Base-by-base conservation (phyloP, 2,329 filamentous ascomycete genomes). In the Thyridium curvatum region DNA sequence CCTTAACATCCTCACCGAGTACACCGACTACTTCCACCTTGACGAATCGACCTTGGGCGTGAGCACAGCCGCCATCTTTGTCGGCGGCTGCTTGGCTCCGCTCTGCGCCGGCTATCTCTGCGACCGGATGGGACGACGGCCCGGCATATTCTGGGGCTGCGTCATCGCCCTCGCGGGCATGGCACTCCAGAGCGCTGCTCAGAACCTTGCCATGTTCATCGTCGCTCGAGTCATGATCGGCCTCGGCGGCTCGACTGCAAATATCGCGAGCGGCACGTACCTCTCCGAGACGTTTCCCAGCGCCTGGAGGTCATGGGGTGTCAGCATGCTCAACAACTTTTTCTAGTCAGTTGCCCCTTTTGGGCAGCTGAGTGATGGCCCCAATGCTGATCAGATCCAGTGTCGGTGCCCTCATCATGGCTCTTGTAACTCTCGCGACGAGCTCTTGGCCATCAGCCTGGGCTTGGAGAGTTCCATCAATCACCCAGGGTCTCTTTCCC, bases 191-290 rank as follows among this genome's bases (percentile, higher is more conserved):
- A 58, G 59, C 0, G 62, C 62, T 0, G 59, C 66, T 0, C 65
- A 69, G 40, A 62, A 68, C 40, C 59, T 65, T 8, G 65, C 54
- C 39, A 68, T 68, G 64, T 70, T 69, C 43, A 58, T 65, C 30
- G 46, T 58, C 8, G 58, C 52, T 2, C 55, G 68, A 10, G 58
- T 66, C 10, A 51, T 69, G 12, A 46, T 70, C 15, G 67, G 66
- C 2, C 58, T 65, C 30, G 66, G 67, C 2, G 26, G 21, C 32
- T 30, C 28, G 31, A n/a, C 28, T 3, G 34, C 38, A 5, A 32
- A 18, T 7, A 35, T 40, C 28, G 26, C 38, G 8, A 32, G 31
- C 4, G 30, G 30, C 9, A 32, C 32, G 5, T 40, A 40, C 32
- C 38, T 40, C 18, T 31, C 38, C 16, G 38, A 40, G 32, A 40